Percentiles rank a stretch among this genome's conserved stretches.
phyloP scores from a whole-genome alignment of 768 basidiomycete genomes.

The Kwoniella sp. region DNA sequence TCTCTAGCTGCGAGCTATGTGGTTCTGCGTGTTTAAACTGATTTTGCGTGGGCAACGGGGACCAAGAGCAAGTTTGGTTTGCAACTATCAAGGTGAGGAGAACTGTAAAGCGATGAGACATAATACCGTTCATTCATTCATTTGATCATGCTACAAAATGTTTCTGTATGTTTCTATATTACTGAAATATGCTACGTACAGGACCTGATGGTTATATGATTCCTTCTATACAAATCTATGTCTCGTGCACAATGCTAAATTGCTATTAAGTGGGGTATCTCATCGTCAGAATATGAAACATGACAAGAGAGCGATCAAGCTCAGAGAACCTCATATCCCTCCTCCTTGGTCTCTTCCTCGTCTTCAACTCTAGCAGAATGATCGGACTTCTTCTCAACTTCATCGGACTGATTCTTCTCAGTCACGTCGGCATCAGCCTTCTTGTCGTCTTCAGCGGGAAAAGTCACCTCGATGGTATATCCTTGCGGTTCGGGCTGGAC shows the following conservation, averaged over 20 bases:
- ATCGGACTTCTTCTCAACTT: slow-evolving; percentile 13
- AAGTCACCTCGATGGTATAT: slow-evolving; percentile 16
- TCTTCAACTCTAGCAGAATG: slow-evolving; percentile 15
- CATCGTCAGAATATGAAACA: not conserved
- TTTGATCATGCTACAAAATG: not conserved
- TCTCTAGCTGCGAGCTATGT: too few relatives aligned
- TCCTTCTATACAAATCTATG: not conserved
- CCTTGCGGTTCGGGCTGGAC: not conserved
- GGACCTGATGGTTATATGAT: not conserved
- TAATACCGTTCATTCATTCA: not conserved
- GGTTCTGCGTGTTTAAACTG: too few relatives aligned
- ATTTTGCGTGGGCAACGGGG: too few relatives aligned
- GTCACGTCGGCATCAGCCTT: slow-evolving; percentile 9
- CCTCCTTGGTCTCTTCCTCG: slow-evolving; percentile 22
- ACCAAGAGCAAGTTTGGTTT: too few relatives aligned
- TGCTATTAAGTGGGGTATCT: not conserved
- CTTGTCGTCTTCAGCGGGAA: slow-evolving; percentile 4
- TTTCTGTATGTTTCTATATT: slow-evolving; percentile 1
- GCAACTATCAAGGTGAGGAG: not conserved
- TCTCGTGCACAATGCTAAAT: not conserved
- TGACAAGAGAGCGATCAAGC: not conserved
- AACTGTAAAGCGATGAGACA: too few relatives aligned
- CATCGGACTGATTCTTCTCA: slow-evolving; percentile 3
- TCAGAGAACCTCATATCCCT: slow-evolving; percentile 25
- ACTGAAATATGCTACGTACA: not conserved